These are phyloP conservation scores for Nidularia pulvinata DNA, from an alignment of 768 basidiomycete species.

Conservation along the genomic window DNA sequence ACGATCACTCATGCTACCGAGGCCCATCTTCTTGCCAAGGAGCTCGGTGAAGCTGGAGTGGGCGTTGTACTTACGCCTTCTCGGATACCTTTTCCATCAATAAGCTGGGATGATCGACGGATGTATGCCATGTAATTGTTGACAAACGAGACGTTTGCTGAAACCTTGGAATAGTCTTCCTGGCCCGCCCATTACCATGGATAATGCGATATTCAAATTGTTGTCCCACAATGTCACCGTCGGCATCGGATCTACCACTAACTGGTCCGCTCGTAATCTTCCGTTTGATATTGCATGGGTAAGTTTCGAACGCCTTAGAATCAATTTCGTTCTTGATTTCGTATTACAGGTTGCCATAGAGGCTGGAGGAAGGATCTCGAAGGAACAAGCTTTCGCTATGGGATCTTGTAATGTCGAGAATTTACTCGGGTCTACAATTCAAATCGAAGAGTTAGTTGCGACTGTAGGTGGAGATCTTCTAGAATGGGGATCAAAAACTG, in stretches of 20 bases:
- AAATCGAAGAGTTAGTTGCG: too few species aligned
- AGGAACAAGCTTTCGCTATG: conserved; percentile 41
- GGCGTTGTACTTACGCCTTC: conserved; percentile 52
- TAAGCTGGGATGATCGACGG: conserved; percentile 65
- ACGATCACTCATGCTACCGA: conserved; percentile 69
- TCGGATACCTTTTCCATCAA: conserved; percentile 61
- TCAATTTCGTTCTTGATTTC: not conserved
- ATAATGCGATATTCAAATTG: conserved; percentile 57
- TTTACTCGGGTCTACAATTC: conserved; percentile 22
- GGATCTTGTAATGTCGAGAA: conserved; percentile 45
- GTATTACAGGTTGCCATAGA: conserved; percentile 39
- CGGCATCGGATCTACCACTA: conserved; percentile 59
- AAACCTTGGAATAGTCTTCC: conserved; percentile 38
- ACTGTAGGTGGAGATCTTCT: too few species aligned
- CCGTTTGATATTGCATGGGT: conserved; percentile 87
- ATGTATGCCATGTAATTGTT: conserved; percentile 35
- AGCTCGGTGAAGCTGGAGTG: conserved; percentile 51
- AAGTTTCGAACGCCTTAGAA: conserved; percentile 16
- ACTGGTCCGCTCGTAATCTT: conserved; percentile 75
- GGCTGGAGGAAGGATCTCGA: conserved; percentile 33
- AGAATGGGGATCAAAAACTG: too few species aligned
- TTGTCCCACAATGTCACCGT: conserved; percentile 73
- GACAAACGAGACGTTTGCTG: not conserved
- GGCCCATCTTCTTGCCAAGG: conserved; percentile 67
- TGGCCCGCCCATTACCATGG: conserved; percentile 68